phyloP scores from a whole-genome alignment of 2,329 filamentous ascomycete species.

The Hypoxylon sp. region DNA sequence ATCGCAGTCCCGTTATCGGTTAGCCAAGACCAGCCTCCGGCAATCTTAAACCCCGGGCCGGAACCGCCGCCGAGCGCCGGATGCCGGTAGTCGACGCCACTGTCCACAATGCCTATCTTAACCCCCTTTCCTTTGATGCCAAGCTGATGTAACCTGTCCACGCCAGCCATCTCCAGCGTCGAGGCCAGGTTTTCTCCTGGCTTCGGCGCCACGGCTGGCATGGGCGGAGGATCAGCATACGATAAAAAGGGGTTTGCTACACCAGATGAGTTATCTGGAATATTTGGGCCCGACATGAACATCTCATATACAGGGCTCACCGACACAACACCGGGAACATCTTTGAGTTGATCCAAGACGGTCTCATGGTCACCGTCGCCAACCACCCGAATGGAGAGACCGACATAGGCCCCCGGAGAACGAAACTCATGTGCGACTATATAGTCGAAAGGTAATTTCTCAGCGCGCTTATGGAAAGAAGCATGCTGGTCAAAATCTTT shows the following conservation, averaged over 20 bases:
- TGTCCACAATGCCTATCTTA: constrained; percentile 34
- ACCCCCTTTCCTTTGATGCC: constrained; percentile 30
- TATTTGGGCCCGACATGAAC: constrained; percentile 7
- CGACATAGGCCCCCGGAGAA: constrained; percentile 18
- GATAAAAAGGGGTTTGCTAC: constrained; percentile 11
- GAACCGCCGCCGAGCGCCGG: constrained; percentile 25
- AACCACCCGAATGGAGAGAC: constrained; percentile 21
- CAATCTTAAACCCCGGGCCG: constrained; percentile 28
- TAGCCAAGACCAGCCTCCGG: constrained; percentile 25
- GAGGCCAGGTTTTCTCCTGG: constrained; percentile 17
- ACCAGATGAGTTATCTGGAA: neutral
- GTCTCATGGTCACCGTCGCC: neutral
- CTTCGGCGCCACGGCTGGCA: constrained; percentile 18
- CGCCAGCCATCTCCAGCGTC: constrained; percentile 25
- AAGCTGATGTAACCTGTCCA: constrained; percentile 28
- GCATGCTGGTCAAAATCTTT: constrained; percentile 4
- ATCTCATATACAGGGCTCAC: constrained; percentile 27
- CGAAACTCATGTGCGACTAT: constrained; percentile 20
- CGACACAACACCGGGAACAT: constrained; percentile 23
- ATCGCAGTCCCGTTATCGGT: constrained; percentile 24
- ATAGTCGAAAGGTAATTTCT: constrained; percentile 14
- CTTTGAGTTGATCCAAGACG: neutral
- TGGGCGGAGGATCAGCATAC: constrained; percentile 14
- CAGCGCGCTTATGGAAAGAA: constrained; percentile 13
- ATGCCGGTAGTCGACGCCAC: constrained; percentile 30